Percentiles rank a stretch among this genome's conserved stretches.
These are phyloP conservation scores for Alternaria viburni DNA, from an alignment of 2,329 filamentous ascomycete species.

Conservation along the genomic window DNA sequence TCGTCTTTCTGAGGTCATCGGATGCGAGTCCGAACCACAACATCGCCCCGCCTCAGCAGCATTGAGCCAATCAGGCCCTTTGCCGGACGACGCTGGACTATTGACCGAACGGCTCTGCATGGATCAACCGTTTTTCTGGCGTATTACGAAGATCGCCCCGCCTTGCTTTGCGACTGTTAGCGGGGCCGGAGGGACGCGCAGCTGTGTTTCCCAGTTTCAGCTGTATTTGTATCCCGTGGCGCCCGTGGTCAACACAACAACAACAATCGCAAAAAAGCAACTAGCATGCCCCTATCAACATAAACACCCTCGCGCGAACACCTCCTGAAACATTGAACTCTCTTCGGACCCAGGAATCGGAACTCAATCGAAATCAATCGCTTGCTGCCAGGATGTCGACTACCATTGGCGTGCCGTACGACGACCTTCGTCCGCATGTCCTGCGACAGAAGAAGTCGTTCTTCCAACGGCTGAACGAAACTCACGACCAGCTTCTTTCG, in stretches of 20 bases:
- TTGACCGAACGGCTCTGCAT: constrained; percentile 12
- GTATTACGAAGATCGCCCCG: constrained; percentile 10
- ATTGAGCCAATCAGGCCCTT: background rate
- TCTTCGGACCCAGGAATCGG: background rate
- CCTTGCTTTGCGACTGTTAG: constrained; percentile 11
- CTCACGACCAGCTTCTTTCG: constrained; percentile 12
- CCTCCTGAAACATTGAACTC: background rate
- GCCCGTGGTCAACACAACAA: constrained; percentile 4
- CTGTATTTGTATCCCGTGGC: constrained; percentile 11
- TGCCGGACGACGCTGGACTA: background rate
- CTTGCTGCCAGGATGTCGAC: constrained; percentile 11
- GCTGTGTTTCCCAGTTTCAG: constrained; percentile 8
- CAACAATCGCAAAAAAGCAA: constrained; percentile 11
- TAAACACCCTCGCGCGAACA: background rate
- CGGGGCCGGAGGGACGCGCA: constrained; percentile 5
- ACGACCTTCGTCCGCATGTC: constrained; percentile 12
- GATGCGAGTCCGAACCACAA: background rate
- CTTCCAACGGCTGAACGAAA: constrained; percentile 20
- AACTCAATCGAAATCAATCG: background rate
- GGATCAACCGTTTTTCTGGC: constrained; percentile 14
- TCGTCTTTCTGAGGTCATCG: constrained; percentile 5
- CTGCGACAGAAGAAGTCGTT: constrained; percentile 21
- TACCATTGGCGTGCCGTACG: constrained; percentile 17
- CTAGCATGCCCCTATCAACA: constrained; percentile 7
- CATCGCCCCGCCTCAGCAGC: background rate